A percentile compares a stretch with the other conserved stretches of the same genome.
These are phyloP conservation scores for Pyropia yezoensis DNA, from an alignment of 23 red algal genomes.

Conservation along the genomic window DNA sequence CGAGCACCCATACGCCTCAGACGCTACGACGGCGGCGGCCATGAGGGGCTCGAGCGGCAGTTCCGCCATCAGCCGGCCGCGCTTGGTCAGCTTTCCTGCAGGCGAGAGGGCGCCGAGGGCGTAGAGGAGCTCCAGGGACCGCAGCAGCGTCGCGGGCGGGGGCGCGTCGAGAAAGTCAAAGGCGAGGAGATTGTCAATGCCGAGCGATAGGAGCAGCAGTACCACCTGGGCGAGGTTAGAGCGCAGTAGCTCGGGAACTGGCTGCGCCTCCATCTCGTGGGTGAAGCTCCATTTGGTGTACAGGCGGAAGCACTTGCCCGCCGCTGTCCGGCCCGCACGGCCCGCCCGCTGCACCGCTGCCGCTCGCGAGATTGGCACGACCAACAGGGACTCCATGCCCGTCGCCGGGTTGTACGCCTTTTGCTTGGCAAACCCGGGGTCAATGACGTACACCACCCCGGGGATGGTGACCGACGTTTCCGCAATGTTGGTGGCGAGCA, in stretches of 20 bases:
- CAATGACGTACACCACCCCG: slow-evolving; percentile 90
- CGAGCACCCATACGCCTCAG: slow-evolving; percentile 60
- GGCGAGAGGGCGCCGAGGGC: slow-evolving; percentile 70
- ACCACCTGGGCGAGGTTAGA: slow-evolving; percentile 79
- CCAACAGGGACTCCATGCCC: slow-evolving; percentile 80
- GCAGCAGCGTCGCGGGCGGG: slow-evolving; percentile 43
- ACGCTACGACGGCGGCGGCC: slow-evolving; percentile 69
- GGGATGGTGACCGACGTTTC: slow-evolving; percentile 96
- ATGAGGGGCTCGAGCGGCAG: slow-evolving; percentile 90
- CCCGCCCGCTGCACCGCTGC: slow-evolving; percentile 82
- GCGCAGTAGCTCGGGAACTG: slow-evolving; percentile 69
- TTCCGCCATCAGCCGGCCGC: slow-evolving; percentile 76
- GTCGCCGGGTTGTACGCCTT: slow-evolving; percentile 63
- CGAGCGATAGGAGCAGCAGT: slow-evolving; percentile 61
- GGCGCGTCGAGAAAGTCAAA: slow-evolving; percentile 93
- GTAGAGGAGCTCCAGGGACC: slow-evolving; percentile 70
- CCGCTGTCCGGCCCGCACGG: slow-evolving; percentile 79
- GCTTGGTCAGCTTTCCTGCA: slow-evolving; percentile 64
- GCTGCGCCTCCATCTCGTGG: slow-evolving; percentile 63
- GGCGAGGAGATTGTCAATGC: slow-evolving; percentile 76
- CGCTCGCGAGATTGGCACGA: slow-evolving; percentile 70
- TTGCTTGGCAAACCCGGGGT: slow-evolving; percentile 94
- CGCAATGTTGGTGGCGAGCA: slow-evolving; percentile 93
- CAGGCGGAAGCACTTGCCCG: slow-evolving; percentile 85
- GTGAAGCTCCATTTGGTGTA: slow-evolving; percentile 76